Conservation (phyloP, 495 filamentous ascomycete species). For the Aspergillus nanangensis region DNA sequence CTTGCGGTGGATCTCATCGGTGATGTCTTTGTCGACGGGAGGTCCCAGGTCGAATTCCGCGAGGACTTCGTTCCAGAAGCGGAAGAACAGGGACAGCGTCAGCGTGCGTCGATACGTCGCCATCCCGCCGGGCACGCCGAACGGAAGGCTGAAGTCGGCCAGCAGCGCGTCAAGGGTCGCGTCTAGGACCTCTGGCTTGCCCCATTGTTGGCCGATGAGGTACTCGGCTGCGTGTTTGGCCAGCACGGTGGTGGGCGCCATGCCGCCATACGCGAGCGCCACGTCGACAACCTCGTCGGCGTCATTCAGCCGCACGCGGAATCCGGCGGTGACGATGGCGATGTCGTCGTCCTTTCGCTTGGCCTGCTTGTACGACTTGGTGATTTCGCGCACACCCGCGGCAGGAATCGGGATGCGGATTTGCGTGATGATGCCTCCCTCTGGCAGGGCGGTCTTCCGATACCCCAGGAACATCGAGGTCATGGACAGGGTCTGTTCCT, state of each 20-base stretch:
- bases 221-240: slow-evolving; percentile 67
- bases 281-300: slow-evolving; percentile 59
- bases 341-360: slow-evolving; percentile 97
- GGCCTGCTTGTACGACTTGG: slow-evolving; percentile 84
- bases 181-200: slow-evolving; percentile 72
- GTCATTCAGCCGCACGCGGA: slow-evolving; percentile 63
- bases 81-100: slow-evolving; percentile 80
- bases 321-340: slow-evolving; percentile 83
- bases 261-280: slow-evolving; percentile 84
- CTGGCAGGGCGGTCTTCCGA: slow-evolving; percentile 74
- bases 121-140: slow-evolving; percentile 91
- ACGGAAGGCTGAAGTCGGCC: slow-evolving; percentile 76
- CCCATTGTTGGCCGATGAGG: slow-evolving; percentile 70
- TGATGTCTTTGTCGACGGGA: slow-evolving; percentile 41
- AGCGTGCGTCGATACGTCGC: slow-evolving; percentile 90
- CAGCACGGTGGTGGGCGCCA: slow-evolving; percentile 81
- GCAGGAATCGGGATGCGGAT: slow-evolving; percentile 75
- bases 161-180: slow-evolving; percentile 75
- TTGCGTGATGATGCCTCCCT: slow-evolving; percentile 74
- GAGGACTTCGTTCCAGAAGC: slow-evolving; percentile 72
- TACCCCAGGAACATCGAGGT: slow-evolving; percentile 87
- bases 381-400: slow-evolving; percentile 57
- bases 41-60: slow-evolving; percentile 38
- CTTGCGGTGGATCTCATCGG: slow-evolving; percentile 52
- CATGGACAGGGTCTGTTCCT: slow-evolving; percentile 80